Evolutionary conservation across 2,329 filamentous ascomycete genomes (phyloP).

Genomic region (Ceratocystis variospora): DNA sequence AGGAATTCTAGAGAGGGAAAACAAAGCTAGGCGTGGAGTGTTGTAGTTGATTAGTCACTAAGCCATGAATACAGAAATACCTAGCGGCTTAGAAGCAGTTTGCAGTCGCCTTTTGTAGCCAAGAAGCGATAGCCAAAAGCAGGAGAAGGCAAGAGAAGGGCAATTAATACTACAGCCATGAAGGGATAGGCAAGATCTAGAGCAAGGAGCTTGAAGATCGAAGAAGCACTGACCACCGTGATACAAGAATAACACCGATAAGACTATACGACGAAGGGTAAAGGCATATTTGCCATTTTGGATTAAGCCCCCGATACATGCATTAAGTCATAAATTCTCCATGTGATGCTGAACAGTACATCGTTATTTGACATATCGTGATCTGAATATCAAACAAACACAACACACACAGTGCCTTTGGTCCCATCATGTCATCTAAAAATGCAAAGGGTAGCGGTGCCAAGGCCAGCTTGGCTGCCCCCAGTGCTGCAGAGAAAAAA

Average conservation of each 20-base stretch:
- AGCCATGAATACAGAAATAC: background rate
- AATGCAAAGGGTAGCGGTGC: background rate
- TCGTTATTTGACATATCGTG: background rate
- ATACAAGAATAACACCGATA: background rate
- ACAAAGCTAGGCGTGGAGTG: background rate
- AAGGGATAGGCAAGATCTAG: background rate
- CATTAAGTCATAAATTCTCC: slow-evolving; percentile 9
- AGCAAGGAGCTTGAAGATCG: background rate
- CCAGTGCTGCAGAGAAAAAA: slow-evolving; percentile 19
- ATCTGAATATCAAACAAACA: background rate
- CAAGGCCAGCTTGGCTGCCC: slow-evolving; percentile 9
- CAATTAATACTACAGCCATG: background rate
- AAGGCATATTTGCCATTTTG: background rate
- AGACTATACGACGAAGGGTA: background rate
- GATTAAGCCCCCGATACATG: background rate
- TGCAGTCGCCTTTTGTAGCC: background rate
- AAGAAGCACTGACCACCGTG: background rate
- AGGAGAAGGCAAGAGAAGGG: background rate
- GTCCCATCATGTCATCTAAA: background rate
- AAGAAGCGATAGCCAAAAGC: background rate
- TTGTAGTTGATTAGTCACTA: background rate
- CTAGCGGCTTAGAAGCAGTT: background rate
- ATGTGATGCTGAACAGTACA: slow-evolving; percentile 5
- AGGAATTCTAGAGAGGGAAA: background rate
- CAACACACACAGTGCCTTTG: background rate